phyloP scores from a whole-genome alignment of 768 basidiomycete species.

The Mycena crocata region DNA sequence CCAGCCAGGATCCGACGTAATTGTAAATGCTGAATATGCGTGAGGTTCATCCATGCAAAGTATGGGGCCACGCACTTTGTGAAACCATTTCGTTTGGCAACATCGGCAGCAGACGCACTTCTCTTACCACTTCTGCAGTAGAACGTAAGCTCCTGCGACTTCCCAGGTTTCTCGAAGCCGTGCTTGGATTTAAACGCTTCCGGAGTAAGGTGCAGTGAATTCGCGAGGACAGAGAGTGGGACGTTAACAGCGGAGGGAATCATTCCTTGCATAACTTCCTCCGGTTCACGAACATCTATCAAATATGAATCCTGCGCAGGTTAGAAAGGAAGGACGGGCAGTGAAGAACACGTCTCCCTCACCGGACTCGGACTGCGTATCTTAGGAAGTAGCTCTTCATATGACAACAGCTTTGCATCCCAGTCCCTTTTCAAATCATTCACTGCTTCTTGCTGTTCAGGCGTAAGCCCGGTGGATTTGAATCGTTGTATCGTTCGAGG shows the following conservation, averaged over 20 bases:
- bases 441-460: constrained; percentile 42
- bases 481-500: constrained; percentile 30
- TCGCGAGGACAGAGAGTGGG: constrained; percentile 82
- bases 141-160: constrained; percentile 82
- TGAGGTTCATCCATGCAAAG: too few species aligned
- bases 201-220: constrained; percentile 68
- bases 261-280: constrained; percentile 91
- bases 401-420: constrained; percentile 78
- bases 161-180: constrained; percentile 80
- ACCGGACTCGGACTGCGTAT: constrained; percentile 82
- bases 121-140: constrained; percentile 93
- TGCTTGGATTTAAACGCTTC: constrained; percentile 69
- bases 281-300: constrained; percentile 93
- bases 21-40: constrained; percentile 80
- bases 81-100: constrained; percentile 85
- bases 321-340: not conserved
- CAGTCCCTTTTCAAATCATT: constrained; percentile 75
- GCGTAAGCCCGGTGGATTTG: constrained; percentile 31
- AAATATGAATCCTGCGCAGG: constrained; percentile 70
- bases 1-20: constrained; percentile 90
- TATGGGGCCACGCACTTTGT: constrained; percentile 66
- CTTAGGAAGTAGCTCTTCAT: constrained; percentile 84
- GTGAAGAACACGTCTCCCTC: constrained; percentile 17
- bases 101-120: constrained; percentile 83
- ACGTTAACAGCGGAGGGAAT: constrained; percentile 94